These are phyloP conservation scores for Alternaria postmessia DNA, from an alignment of 2,329 filamentous ascomycete species.

Conservation along the genomic window DNA sequence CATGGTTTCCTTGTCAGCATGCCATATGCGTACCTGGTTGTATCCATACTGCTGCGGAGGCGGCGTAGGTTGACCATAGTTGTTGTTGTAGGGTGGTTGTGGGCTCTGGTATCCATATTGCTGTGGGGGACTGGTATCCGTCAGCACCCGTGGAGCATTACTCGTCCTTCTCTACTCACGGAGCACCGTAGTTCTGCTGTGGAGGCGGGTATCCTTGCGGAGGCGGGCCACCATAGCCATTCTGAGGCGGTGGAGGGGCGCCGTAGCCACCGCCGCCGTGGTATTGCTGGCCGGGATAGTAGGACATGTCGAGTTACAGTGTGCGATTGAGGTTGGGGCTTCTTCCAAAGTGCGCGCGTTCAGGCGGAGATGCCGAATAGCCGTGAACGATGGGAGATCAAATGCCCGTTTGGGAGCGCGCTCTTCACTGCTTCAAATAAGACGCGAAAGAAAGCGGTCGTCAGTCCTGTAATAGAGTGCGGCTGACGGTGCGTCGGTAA, in stretches of 20 bases:
- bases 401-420: constrained; percentile 9
- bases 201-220: constrained; percentile 40
- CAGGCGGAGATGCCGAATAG: constrained; percentile 22
- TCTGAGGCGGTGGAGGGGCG: constrained; percentile 53
- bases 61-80: constrained; percentile 49
- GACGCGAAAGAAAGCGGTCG: constrained; percentile 13
- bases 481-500: constrained; percentile 21
- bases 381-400: constrained; percentile 18
- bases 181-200: constrained; percentile 40
- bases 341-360: constrained; percentile 14
- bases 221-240: constrained; percentile 41
- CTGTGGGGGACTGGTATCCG: constrained; percentile 35
- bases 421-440: constrained; percentile 6
- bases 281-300: constrained; percentile 54
- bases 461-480: constrained; percentile 15
- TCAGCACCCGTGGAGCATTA: constrained; percentile 22
- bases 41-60: constrained; percentile 57
- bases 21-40: constrained; percentile 46
- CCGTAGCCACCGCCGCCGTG: constrained; percentile 53
- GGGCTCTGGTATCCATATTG: constrained; percentile 50
- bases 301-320: constrained; percentile 46
- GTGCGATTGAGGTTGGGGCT: constrained; percentile 13
- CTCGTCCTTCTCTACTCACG: constrained; percentile 31
- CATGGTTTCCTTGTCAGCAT: not conserved
- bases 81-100: constrained; percentile 52